These are phyloP conservation scores for Penicillium longicatenatum DNA, from an alignment of 495 filamentous ascomycete genomes.

Conservation along the genomic window DNA sequence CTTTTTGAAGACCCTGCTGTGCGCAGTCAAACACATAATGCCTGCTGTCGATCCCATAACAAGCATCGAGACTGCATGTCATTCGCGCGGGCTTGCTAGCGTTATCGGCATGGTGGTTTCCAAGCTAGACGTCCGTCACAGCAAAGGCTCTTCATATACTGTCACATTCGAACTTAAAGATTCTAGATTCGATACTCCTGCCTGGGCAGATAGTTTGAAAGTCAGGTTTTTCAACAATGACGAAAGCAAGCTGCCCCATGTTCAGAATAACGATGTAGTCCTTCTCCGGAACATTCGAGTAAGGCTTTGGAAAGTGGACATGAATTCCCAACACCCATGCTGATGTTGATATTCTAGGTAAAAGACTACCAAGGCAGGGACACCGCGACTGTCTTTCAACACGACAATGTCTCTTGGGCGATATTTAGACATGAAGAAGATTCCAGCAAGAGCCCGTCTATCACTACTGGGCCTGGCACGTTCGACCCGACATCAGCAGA, in stretches of 20 bases:
- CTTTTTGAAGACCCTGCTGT: neutral
- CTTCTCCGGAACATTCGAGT: conserved; percentile 47
- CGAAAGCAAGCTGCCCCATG: conserved; percentile 37
- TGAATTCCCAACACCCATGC: neutral
- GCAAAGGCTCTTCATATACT: conserved; percentile 37
- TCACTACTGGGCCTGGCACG: conserved; percentile 34
- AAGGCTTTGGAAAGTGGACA: conserved; percentile 10
- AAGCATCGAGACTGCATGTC: conserved; percentile 39
- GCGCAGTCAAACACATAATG: conserved; percentile 12
- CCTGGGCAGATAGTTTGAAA: conserved; percentile 44
- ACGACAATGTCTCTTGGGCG: conserved; percentile 42
- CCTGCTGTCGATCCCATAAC: conserved; percentile 26
- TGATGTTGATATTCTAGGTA: conserved; percentile 24
- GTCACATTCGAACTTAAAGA: conserved; percentile 56
- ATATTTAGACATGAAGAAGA: conserved; percentile 37
- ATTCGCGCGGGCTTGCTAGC: conserved; percentile 30
- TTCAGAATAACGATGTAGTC: conserved; percentile 49
- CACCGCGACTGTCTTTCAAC: no score
- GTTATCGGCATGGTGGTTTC: conserved; percentile 55
- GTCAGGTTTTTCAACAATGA: conserved; percentile 52
- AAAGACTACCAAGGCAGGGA: conserved; percentile 24
- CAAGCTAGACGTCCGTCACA: conserved; percentile 28
- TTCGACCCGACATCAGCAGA: conserved; percentile 33
- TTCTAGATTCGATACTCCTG: conserved; percentile 30
- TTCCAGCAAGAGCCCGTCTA: conserved; percentile 22